phyloP scores from a whole-genome alignment of 169 alveolate species.

The Plasmodium vivax region DNA sequence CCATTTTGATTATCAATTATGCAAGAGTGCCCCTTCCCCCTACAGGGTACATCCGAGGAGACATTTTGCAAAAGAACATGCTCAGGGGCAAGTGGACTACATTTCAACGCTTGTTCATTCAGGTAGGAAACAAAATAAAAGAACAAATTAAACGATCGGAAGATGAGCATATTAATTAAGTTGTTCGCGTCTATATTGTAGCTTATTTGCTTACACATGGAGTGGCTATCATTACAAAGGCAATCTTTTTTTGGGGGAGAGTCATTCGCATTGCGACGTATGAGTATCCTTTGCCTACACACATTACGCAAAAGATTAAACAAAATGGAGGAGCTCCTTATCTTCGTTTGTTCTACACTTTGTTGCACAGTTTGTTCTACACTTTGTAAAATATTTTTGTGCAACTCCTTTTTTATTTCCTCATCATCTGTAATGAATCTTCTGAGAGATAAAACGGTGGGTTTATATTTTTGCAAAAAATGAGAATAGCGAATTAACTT shows the following conservation, averaged over 20 bases:
- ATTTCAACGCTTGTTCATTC: neutral
- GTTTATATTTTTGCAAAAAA: constrained; percentile 69
- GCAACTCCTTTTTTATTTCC: constrained; percentile 40
- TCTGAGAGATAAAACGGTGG: constrained; percentile 69
- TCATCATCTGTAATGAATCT: constrained; percentile 69
- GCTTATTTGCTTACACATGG: constrained; percentile 42
- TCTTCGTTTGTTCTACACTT: neutral
- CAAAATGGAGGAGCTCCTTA: constrained; percentile 13
- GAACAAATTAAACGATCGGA: constrained; percentile 70
- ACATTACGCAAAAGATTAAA: constrained; percentile 37
- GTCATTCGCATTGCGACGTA: neutral
- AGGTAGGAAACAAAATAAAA: constrained; percentile 47
- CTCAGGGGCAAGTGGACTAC: neutral
- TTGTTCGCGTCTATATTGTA: constrained; percentile 57
- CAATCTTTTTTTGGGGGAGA: neutral
- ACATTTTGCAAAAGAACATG: constrained; percentile 29
- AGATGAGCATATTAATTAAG: constrained; percentile 58
- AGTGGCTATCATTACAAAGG: constrained; percentile 10
- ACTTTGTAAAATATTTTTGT: constrained; percentile 33
- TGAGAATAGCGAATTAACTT: constrained; percentile 62
- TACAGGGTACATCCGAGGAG: neutral
- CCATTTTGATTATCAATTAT: neutral
- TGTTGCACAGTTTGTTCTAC: too few relatives aligned
- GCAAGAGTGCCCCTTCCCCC: neutral
- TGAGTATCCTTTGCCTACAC: neutral